Evolutionary conservation across 2,329 filamentous ascomycete genomes (phyloP), one percentile per base, ranked within the genome.

Genomic region (Claviceps pazoutovae): DNA sequence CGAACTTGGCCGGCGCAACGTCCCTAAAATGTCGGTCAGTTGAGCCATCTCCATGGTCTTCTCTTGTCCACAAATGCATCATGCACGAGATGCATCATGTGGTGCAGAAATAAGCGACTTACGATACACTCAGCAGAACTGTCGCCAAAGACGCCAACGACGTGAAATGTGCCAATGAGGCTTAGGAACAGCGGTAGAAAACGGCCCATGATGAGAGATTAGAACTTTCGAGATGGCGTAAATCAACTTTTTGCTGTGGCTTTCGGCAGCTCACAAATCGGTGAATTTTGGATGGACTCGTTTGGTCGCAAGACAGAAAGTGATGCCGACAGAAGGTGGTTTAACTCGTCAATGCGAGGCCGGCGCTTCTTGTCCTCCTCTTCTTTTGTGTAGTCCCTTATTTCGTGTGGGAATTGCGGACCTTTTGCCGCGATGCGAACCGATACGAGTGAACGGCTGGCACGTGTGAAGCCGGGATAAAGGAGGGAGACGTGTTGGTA

Each of bases 41-140:
- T 37, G 41, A n/a, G 23, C 5, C 19, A 7, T 7, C 41, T 23
- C 19, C 19, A 14, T 43, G 41, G 4, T 23, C 19, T 5, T 43
- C 19, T 23, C 7, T 14, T 21, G 19, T 23, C n/a, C 5, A 7
- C 19, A 5, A 14, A 16, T 23, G 19, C 14, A 16, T 23, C 14
- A 13, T 23, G 11, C 16, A 11, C 4, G 13, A 7, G 41, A 43
- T 34, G 4, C 41, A 8, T 19, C 6, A 23, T 19, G 4, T 9
- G 17, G 17, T 14, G 19, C 42, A 37, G 42, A 7, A 16, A 39
- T 37, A 45, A 21, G 2, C 11, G 38, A 63, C 66, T 62, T 60
- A 68, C 66, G 48, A 68, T 56, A 51, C 65, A 68, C 2, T 56
- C 44, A 17, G 59, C 51, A 14, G 48, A 44, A 42, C 54, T 56